Conservation (phyloP, 2,329 filamentous ascomycete species). For the Didymosphaeria variabile region DNA sequence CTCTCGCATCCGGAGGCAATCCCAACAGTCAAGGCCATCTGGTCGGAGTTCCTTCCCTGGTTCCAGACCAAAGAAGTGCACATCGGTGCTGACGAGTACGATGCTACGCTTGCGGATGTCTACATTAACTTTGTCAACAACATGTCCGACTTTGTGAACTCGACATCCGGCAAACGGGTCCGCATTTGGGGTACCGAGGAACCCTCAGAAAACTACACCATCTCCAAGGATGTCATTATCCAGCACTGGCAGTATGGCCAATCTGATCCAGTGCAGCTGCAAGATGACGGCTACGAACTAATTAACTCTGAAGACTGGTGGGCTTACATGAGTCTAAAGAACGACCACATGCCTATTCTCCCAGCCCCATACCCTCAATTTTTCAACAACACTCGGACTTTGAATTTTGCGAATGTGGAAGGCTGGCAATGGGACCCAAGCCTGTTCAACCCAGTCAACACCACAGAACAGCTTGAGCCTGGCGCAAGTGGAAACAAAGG, state of each 20-base stretch:
- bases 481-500: conserved; percentile 45
- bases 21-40: conserved; percentile 48
- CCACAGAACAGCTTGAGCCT: conserved; percentile 49
- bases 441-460: conserved; percentile 56
- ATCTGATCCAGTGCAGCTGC: conserved; percentile 56
- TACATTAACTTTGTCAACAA: conserved; percentile 51
- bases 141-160: conserved; percentile 44
- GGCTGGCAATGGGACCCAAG: conserved; percentile 59
- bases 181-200: conserved; percentile 56
- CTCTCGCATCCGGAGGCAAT: conserved; percentile 48
- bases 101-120: conserved; percentile 43
- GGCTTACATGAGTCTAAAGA: conserved; percentile 66
- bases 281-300: conserved; percentile 49
- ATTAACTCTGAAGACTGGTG: conserved; percentile 62
- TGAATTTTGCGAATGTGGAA: conserved; percentile 55
- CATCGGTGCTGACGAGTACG: conserved; percentile 52
- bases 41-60: conserved; percentile 51
- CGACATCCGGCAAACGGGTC: conserved; percentile 41
- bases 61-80: conserved; percentile 50
- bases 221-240: conserved; percentile 53
- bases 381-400: conserved; percentile 55
- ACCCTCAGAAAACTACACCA: conserved; percentile 50
- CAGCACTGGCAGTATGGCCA: conserved; percentile 62
- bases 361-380: conserved; percentile 59
- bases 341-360: conserved; percentile 58